phyloP scores from a whole-genome alignment of 495 filamentous ascomycete species.

The Lepraria neglecta region DNA sequence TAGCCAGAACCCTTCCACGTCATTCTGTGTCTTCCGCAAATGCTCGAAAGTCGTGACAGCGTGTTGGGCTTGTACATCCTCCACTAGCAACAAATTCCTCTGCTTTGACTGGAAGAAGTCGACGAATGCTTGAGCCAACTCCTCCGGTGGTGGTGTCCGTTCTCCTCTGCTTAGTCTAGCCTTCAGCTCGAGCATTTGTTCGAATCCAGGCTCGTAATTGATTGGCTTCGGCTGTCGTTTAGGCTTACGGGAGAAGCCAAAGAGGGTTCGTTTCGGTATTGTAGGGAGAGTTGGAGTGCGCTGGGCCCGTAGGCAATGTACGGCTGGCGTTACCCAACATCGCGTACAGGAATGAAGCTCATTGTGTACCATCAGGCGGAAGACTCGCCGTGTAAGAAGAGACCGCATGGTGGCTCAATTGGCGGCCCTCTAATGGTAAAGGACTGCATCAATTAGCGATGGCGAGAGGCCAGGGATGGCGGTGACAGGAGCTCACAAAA shows the following conservation, averaged over 20 bases:
- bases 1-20: constrained; percentile 37
- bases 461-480: not conserved
- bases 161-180: constrained; percentile 40
- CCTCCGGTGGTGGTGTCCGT: constrained; percentile 51
- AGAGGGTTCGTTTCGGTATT: constrained; percentile 45
- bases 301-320: constrained; percentile 4
- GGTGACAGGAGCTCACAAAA: not conserved
- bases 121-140: constrained; percentile 57
- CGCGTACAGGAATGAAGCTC: constrained; percentile 36
- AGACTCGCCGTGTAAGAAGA: constrained; percentile 69
- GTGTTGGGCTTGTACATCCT: constrained; percentile 52
- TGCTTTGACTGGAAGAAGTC: constrained; percentile 56
- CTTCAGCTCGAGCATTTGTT: constrained; percentile 47
- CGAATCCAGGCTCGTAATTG: constrained; percentile 55
- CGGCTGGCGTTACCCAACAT: constrained; percentile 18
- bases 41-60: constrained; percentile 53
- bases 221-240: constrained; percentile 47
- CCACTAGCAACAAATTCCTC: constrained; percentile 44
- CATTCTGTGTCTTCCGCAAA: constrained; percentile 41
- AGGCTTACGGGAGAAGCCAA: constrained; percentile 53
- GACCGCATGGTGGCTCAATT: constrained; percentile 61
- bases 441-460: not conserved
- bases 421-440: not conserved
- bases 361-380: constrained; percentile 61
- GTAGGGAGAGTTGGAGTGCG: not conserved